A percentile compares a stretch with the other conserved stretches of the same genome.
Evolutionary conservation across 2,329 filamentous ascomycete genomes (phyloP).

Genomic region (Xylaria multiplex): DNA sequence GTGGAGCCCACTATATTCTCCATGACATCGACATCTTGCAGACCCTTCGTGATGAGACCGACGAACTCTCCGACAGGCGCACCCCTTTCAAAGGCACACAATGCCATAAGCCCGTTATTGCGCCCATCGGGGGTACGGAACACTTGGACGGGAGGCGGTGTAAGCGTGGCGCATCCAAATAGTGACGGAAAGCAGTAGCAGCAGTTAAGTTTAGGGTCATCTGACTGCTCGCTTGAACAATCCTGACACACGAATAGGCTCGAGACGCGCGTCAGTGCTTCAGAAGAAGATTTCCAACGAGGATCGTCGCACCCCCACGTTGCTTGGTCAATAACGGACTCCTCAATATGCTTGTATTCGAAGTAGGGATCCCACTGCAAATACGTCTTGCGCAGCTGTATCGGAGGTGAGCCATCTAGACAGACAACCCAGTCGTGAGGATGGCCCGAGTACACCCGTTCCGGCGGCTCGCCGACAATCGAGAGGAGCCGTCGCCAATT

Average conservation of each 20-base stretch:
- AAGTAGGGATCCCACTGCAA: constrained; percentile 58
- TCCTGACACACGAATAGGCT: constrained; percentile 52
- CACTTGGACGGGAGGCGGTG: constrained; percentile 59
- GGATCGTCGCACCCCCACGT: constrained; percentile 62
- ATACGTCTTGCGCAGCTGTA: constrained; percentile 59
- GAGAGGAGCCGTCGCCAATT: constrained; percentile 62
- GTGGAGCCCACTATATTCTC: constrained; percentile 52
- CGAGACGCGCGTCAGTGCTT: constrained; percentile 38
- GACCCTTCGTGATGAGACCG: constrained; percentile 62
- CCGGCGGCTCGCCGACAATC: constrained; percentile 56
- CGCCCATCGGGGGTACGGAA: constrained; percentile 63
- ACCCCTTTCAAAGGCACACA: constrained; percentile 61
- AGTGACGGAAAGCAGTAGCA: constrained; percentile 65
- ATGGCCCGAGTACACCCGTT: constrained; percentile 57
- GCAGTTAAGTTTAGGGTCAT: constrained; percentile 58
- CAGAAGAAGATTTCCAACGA: constrained; percentile 50
- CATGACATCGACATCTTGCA: constrained; percentile 66
- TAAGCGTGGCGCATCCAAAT: constrained; percentile 57
- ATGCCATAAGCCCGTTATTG: constrained; percentile 63
- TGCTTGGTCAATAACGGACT: constrained; percentile 59
- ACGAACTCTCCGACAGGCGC: constrained; percentile 65
- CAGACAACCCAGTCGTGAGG: constrained; percentile 63
- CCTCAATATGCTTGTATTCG: constrained; percentile 59
- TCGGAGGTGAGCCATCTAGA: constrained; percentile 52
- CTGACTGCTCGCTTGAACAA: constrained; percentile 61